These are phyloP conservation scores for Alnus rubra DNA, from an alignment of 306 rosid genomes.

Conservation along the genomic window DNA sequence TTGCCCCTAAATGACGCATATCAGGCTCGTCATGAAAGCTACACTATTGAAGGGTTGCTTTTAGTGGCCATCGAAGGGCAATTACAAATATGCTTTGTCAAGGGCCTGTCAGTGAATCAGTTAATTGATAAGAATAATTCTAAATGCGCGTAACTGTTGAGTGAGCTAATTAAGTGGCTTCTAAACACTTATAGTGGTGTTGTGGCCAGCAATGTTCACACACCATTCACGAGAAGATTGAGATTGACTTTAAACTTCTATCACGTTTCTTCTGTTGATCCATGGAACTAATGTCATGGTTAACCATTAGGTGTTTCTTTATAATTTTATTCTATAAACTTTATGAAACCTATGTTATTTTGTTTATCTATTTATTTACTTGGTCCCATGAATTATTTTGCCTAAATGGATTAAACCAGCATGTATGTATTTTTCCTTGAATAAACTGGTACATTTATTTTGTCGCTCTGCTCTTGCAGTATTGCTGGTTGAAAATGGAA, in stretches of 20 bases:
- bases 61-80: neutral
- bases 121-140: neutral
- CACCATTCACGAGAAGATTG: neutral
- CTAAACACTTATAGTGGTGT: too few relatives aligned
- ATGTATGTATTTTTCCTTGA: neutral
- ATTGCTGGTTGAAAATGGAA: constrained; percentile 86
- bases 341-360: neutral
- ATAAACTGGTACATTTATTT: neutral
- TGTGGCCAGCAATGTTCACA: neutral
- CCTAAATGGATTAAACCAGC: neutral
- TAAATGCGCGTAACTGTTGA: neutral
- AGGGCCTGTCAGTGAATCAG: neutral
- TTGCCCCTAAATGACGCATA: neutral
- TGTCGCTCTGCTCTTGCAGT: constrained; percentile 43
- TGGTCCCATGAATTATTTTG: neutral
- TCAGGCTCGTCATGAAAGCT: neutral
- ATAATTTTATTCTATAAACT: neutral
- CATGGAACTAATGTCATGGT: neutral
- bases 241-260: neutral
- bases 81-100: neutral
- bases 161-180: neutral
- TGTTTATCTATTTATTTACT: neutral
- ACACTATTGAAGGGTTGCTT: neutral
- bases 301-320: neutral
- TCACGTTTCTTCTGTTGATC: neutral